These are phyloP conservation scores for Dimocarpus longan DNA, from an alignment of 345 rosid species.

Conservation along the genomic window DNA sequence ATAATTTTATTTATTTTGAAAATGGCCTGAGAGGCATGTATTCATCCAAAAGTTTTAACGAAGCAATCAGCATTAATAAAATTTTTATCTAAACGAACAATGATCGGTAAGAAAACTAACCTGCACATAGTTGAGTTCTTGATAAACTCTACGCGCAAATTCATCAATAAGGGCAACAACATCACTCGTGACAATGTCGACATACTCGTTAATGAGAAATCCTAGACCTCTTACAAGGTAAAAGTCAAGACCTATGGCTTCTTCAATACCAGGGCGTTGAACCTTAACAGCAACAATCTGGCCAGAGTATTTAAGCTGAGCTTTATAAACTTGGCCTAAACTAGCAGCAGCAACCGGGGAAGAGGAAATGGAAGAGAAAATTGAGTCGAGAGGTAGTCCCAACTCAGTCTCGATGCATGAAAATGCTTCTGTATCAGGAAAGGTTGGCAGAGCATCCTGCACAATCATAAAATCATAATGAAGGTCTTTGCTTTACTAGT, in stretches of 20 bases:
- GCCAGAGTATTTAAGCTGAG: slow-evolving; percentile 73
- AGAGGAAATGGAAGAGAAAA: slow-evolving; percentile 70
- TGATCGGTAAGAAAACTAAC: slow-evolving; percentile 40
- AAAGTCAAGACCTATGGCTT: slow-evolving; percentile 90
- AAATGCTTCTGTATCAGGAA: slow-evolving; percentile 93
- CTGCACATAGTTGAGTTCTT: slow-evolving; percentile 95
- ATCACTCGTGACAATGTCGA: slow-evolving; percentile 73
- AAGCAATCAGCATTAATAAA: slow-evolving; percentile 2
- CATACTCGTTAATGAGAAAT: slow-evolving; percentile 70
- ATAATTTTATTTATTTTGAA: slow-evolving; percentile 15
- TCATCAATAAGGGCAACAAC: slow-evolving; percentile 87
- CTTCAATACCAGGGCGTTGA: slow-evolving; percentile 91
- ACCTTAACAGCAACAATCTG: slow-evolving; percentile 92
- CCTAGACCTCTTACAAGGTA: slow-evolving; percentile 86
- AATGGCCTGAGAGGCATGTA: not conserved
- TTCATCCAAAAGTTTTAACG: not conserved
- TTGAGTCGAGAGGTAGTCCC: slow-evolving; percentile 67
- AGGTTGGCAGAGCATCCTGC: slow-evolving; percentile 95
- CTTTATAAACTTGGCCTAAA: slow-evolving; percentile 97
- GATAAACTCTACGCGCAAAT: slow-evolving; percentile 89
- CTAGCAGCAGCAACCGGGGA: slow-evolving; percentile 98
- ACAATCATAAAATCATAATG: slow-evolving; percentile 12
- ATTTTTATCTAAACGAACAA: slow-evolving; percentile 13
- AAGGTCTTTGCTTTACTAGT: not conserved
- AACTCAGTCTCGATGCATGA: slow-evolving; percentile 86